phyloP scores from a whole-genome alignment of 805 yeast species.

The Yarrowia sp. region DNA sequence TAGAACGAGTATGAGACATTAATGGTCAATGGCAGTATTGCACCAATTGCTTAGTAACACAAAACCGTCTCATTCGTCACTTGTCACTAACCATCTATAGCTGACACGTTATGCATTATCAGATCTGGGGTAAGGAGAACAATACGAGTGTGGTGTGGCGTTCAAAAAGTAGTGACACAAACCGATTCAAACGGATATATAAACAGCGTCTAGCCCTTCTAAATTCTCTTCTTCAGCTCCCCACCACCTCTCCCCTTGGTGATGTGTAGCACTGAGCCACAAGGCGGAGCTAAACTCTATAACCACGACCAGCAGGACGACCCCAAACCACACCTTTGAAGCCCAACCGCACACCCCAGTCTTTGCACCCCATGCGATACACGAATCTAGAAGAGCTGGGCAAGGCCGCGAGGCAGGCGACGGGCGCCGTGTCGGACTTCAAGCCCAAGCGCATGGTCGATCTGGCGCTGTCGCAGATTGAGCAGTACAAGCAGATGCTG shows the following conservation, averaged over 20 bases:
- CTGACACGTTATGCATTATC: conserved; percentile 20
- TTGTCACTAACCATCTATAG: not conserved
- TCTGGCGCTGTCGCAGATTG: conserved; percentile 34
- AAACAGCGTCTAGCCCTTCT: too few relatives aligned
- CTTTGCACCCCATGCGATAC: conserved; percentile 27
- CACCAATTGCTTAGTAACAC: too few relatives aligned
- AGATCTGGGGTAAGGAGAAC: conserved; percentile 11
- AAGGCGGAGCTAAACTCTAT: conserved; percentile 31
- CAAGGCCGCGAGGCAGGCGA: conserved; percentile 30
- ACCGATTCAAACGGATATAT: not conserved
- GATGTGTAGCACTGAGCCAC: conserved; percentile 2
- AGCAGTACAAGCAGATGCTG: conserved; percentile 39
- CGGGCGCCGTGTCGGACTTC: conserved; percentile 28
- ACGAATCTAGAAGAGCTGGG: conserved; percentile 30
- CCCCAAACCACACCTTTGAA: not conserved
- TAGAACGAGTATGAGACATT: not conserved
- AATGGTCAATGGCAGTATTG: too few relatives aligned
- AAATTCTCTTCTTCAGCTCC: not conserved
- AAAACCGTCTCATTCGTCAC: too few relatives aligned
- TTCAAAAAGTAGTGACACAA: not conserved
- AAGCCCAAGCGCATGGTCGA: conserved; percentile 36
- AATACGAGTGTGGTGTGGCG: not conserved
- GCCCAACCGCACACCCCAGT: conserved; percentile 18
- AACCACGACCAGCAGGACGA: not conserved
- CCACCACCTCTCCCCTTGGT: not conserved